Evolutionary conservation across 176 grass and related monocot species (phyloP), one percentile per base, ranked within the genome.

Genomic region (Hordeum marinum): DNA sequence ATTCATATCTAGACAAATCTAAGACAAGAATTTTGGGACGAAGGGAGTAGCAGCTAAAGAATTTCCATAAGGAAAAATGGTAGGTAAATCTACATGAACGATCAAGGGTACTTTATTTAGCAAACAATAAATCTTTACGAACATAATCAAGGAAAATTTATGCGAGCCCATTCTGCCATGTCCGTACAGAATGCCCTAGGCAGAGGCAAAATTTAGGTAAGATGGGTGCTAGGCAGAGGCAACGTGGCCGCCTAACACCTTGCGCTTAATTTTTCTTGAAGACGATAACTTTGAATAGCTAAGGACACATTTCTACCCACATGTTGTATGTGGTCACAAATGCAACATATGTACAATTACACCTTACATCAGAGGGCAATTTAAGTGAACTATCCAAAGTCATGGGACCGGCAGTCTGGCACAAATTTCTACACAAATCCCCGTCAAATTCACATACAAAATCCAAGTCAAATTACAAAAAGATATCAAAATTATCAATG

Each of bases 351-450:
- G 9, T 21, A 48, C 11, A 57, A 15, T 58, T 7, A n/a, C 72
- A 65, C 42, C 11, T 72, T 23, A 65, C 3, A 59, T 57, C 32
- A 63, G 63, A 63, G 62, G 18, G 17, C 18, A 42, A 72, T 60
- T 60, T 11, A 41, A 73, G 7, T 15, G 26, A 83, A 62, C 62
- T 45, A 39, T 73, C 68, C 50, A 71, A 58, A 61, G 68, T 32
- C 10, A 8, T 46, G 69, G 39, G 26, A 11, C 39, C 23, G 27
- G 18, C n/a, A 48, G 41, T 35, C 40, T 35, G 27, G 39, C n/a
- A 83, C 8, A 68, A 72, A 29, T 82, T 71, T 82, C 9, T 32
- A 68, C 29, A 65, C 41, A 64, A 64, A 76, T 46, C 48, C 34
- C 39, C 26, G 4, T 62, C 5, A 52, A 52, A 18, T 52, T 52